Base-by-base conservation (phyloP, 805 yeast species). In the Limtongia smithiae region DNA sequence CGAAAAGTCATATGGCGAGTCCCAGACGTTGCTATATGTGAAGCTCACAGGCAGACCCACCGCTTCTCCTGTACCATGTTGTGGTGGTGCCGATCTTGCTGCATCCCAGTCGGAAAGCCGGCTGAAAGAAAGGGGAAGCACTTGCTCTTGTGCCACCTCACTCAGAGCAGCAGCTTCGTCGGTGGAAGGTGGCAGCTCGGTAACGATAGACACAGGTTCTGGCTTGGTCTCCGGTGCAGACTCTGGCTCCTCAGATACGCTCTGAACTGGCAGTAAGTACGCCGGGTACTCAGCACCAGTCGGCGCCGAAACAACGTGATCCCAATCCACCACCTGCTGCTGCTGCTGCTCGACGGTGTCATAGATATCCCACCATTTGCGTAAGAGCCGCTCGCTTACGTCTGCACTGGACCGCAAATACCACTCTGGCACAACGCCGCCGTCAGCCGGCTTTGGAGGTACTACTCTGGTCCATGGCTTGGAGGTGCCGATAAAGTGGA, bases 401-500 rank as follows among this genome's bases (percentile, higher is more conserved):
- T 40, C 50, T 9, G 35, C 34, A 15, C 22, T 24, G 14, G 40
- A 41, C 24, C 37, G 8, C 8, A 24, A 21, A 21, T 49, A 44
- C 42, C 46, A 35, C 20, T 38, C 37, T 14, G 50, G 54, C 4
- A 45, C 49, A 12, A 46, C 45, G 33, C 36, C 25, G 32, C 37
- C 15, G 25, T 3, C 34, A 2, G 55, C 41, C 2, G 28, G 31
- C 2, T 35, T 24, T 1, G 49, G 30, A 24, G 56, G 56, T 12
- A 33, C 37, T 8, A 38, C 41, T 9, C 28, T 25, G 15, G 43
- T 43, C 75, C 75, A 71, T 12, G 75, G 75, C 58, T 71, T 71
- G 32, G 34, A 20, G 11, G 60, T 15, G 24, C 75, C 75, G 25
- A 68, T 63, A 46, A 71, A 71, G 48, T 71, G 75, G 27, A 66